These are phyloP conservation scores for Boletellus ananas DNA, from an alignment of 768 basidiomycete genomes.

Conservation along the genomic window DNA sequence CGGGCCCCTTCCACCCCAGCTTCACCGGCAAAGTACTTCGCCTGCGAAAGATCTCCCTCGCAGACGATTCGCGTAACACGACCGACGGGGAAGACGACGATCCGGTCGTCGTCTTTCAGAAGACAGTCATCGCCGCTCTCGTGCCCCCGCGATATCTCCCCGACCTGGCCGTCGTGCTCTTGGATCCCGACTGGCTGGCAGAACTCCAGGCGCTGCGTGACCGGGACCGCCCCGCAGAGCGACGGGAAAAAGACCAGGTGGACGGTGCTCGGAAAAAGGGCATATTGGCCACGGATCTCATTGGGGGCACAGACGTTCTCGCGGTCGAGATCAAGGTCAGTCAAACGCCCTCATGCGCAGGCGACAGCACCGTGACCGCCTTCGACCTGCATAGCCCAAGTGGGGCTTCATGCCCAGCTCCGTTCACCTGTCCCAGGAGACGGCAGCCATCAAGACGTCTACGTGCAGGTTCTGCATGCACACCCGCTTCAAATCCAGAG, in stretches of 20 bases:
- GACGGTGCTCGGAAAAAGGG: slow-evolving; percentile 54
- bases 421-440: slow-evolving; percentile 55
- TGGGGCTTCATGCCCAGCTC: slow-evolving; percentile 87
- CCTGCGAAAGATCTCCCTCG: slow-evolving; percentile 55
- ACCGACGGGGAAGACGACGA: slow-evolving; percentile 38
- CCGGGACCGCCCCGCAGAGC: slow-evolving; percentile 48
- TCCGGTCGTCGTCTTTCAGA: slow-evolving; percentile 53
- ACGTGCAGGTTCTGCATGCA: slow-evolving; percentile 95
- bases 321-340: slow-evolving; percentile 90
- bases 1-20: slow-evolving; percentile 46
- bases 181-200: slow-evolving; percentile 57
- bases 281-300: slow-evolving; percentile 77
- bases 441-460: slow-evolving; percentile 54
- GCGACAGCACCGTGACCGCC: slow-evolving; percentile 1
- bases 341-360: neutral
- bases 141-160: slow-evolving; percentile 62
- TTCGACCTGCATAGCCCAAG: slow-evolving; percentile 65
- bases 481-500: slow-evolving; percentile 45
- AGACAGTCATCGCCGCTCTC: slow-evolving; percentile 58
- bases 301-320: slow-evolving; percentile 54
- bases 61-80: slow-evolving; percentile 9
- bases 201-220: slow-evolving; percentile 46
- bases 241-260: slow-evolving; percentile 55
- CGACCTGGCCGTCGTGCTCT: slow-evolving; percentile 44
- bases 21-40: slow-evolving; percentile 72